phyloP scores from a whole-genome alignment of 176 grass and related monocot species.

The Eleusine coracana region DNA sequence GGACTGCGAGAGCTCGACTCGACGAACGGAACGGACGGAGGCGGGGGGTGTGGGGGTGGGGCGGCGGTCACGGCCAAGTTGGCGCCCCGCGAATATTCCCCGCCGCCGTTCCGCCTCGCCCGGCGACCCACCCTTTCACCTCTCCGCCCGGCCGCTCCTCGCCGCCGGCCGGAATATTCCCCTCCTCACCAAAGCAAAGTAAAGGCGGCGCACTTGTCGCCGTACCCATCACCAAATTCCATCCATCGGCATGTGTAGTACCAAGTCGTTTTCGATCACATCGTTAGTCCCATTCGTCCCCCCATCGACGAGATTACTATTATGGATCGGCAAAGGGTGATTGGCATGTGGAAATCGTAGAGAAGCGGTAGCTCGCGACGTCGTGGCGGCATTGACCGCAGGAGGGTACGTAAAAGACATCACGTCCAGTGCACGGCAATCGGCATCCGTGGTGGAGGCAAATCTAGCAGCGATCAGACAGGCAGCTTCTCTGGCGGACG shows the following conservation, averaged over 20 bases:
- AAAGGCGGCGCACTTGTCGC: neutral
- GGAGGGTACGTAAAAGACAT: neutral
- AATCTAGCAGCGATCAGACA: conserved; percentile 48
- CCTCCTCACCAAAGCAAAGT: neutral
- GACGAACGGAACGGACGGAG: conserved; percentile 1
- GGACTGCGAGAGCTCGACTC: neutral
- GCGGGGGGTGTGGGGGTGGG: conserved; percentile 1
- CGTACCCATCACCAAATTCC: neutral
- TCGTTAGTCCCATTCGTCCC: neutral
- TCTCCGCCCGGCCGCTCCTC: neutral
- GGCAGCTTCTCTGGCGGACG: conserved; percentile 18
- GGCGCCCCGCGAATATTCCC: conserved; percentile 50
- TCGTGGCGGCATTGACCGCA: conserved; percentile 24
- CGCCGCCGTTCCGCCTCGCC: neutral
- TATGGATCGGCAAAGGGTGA: neutral
- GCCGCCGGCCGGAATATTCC: conserved; percentile 43
- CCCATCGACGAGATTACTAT: neutral
- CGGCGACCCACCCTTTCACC: neutral
- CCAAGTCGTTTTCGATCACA: neutral
- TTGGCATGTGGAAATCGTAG: neutral
- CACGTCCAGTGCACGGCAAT: neutral
- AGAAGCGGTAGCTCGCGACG: neutral
- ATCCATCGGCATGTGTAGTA: neutral
- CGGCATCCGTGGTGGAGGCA: neutral
- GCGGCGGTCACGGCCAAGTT: conserved; percentile 52